These are phyloP conservation scores for Sporobolomyces phaffii DNA, from an alignment of 768 basidiomycete species.

Conservation along the genomic window DNA sequence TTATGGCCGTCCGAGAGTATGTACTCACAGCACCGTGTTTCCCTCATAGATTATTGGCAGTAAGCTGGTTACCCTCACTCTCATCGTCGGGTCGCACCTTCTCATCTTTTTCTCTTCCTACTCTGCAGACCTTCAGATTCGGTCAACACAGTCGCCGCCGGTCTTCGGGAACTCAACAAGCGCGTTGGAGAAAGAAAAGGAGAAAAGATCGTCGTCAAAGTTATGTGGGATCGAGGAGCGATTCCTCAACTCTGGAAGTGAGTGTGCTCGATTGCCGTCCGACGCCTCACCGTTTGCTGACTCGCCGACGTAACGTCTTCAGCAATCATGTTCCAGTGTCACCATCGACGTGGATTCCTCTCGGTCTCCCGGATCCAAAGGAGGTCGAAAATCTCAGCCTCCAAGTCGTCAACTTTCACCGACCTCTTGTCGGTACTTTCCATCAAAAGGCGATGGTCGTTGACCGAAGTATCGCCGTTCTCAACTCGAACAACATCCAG, in stretches of 20 bases:
- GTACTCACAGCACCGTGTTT: not conserved
- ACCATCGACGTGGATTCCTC: slow-evolving; percentile 50
- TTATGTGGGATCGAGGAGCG: slow-evolving; percentile 65
- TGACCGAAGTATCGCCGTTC: slow-evolving; percentile 60
- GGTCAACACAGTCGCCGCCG: slow-evolving; percentile 54
- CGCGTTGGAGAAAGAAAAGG: slow-evolving; percentile 51
- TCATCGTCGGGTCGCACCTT: not conserved
- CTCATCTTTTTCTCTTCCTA: not conserved
- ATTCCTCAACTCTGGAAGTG: slow-evolving; percentile 51
- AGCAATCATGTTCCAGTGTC: slow-evolving; percentile 36
- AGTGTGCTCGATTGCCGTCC: not conserved
- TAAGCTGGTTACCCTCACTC: slow-evolving; percentile 40
- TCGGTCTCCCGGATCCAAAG: slow-evolving; percentile 54
- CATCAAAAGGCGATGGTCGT: slow-evolving; percentile 67
- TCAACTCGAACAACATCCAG: slow-evolving; percentile 67
- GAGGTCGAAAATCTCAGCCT: slow-evolving; percentile 61
- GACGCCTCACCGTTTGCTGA: not conserved
- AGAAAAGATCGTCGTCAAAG: slow-evolving; percentile 57
- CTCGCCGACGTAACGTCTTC: no score
- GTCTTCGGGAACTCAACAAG: slow-evolving; percentile 54
- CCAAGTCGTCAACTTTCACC: slow-evolving; percentile 59
- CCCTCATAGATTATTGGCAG: slow-evolving; percentile 46
- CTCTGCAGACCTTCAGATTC: slow-evolving; percentile 54
- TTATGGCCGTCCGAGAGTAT: no score
- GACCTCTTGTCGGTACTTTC: slow-evolving; percentile 54